Base-by-base conservation (phyloP, 78 protist genomes). In the Dictyostelium capitatum region DNA sequence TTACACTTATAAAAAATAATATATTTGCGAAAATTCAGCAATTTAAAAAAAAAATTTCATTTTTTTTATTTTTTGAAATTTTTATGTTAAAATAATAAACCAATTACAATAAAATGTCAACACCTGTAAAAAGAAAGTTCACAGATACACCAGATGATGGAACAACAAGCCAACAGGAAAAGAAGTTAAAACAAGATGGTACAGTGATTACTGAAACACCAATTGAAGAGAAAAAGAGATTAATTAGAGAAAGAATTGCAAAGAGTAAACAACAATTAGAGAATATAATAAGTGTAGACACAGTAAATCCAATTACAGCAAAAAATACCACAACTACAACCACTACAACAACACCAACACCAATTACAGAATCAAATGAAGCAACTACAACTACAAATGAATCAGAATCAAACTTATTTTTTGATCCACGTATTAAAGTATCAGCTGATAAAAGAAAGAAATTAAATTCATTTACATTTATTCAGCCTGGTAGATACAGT, bases 381-480 rank as follows among this genome's bases (percentile, higher is more conserved):
- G n/a, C n/a, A n/a, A n/a, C 73, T 30, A 32, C 48, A 28, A 6
- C 43, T 25, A 23, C 12, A 32, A 17, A 62, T 10, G 70, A 25
- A 28, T 4, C 25, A 12, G 75, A 67, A 67, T 1, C 10, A 14
- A 51, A 14, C 56, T 30, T 87, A 43, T 77, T 87, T 78, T 87
- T 77, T 51, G 93, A 87, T 87, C 93, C 93, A 28, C 64, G 93
- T 62, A 62, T 87, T 75, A 48, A 32, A 57, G 47, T 75, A 11
- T 41, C 53, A 48, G 57, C 37, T 14, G 73, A 50, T 23, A 87
- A 74, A 50, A 87, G 50, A 51, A 77, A 77, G 69, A 77, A 48
- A 77, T 77, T 87, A 23, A 74, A 87, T 87, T 77, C 84, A 64
- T 64, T 87, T 72, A 77, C 83, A 14, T 74, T 84, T 65, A 50